These are phyloP conservation scores for Byssoonygena ceratinophila DNA, from an alignment of 2,329 filamentous ascomycete species.

Conservation along the genomic window DNA sequence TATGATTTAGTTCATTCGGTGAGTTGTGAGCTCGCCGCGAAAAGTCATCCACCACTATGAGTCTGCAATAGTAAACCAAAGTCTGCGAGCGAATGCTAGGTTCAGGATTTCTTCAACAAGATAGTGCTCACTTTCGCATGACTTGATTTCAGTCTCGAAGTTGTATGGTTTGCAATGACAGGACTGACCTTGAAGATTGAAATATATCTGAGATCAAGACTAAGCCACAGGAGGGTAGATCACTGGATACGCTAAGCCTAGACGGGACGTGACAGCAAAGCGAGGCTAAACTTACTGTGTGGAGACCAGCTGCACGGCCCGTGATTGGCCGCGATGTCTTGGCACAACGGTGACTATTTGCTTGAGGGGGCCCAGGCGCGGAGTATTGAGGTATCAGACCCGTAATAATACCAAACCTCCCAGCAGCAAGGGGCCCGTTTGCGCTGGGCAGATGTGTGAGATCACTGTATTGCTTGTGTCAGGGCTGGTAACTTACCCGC, in stretches of 20 bases:
- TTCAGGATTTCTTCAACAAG: background rate
- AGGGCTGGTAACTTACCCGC: background rate
- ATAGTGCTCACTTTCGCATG: conserved; percentile 9
- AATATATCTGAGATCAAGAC: background rate
- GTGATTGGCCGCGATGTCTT: background rate
- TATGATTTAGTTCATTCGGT: background rate
- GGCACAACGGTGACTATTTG: background rate
- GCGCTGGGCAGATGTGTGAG: background rate
- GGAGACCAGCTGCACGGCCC: background rate
- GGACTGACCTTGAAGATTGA: no score
- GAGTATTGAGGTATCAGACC: background rate
- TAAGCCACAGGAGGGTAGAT: conserved; percentile 9
- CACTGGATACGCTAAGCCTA: conserved; percentile 3
- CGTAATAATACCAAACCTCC: background rate
- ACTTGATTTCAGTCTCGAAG: conserved; percentile 1
- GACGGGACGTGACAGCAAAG: conserved; percentile 3
- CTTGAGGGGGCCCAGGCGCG: background rate
- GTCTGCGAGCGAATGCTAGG: conserved; percentile 13
- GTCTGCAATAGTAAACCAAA: conserved; percentile 13
- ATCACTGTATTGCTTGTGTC: conserved; percentile 1
- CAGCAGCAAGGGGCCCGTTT: background rate
- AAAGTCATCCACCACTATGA: conserved; percentile 13
- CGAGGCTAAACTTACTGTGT: conserved; percentile 4
- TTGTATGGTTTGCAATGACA: no score
- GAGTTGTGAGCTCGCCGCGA: conserved; percentile 7